These are phyloP conservation scores for Hyaloscypha hepaticicola DNA, from an alignment of 495 filamentous ascomycete species.

Conservation along the genomic window DNA sequence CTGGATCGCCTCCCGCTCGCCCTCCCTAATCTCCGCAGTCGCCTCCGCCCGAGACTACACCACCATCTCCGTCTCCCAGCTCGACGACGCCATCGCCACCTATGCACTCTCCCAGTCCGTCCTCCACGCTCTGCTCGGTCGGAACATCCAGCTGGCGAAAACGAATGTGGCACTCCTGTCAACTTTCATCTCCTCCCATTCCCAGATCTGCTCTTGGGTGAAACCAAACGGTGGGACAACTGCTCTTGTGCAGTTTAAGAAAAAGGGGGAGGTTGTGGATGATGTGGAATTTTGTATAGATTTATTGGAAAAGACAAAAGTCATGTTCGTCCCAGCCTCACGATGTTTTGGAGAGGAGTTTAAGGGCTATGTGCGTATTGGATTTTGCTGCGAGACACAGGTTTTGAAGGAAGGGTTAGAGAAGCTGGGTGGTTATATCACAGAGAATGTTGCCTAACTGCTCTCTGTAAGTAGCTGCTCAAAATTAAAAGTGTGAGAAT, in stretches of 20 bases:
- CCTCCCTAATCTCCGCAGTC: constrained; percentile 61
- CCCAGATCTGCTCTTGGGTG: constrained; percentile 64
- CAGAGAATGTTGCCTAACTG: constrained; percentile 35
- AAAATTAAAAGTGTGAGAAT: background rate
- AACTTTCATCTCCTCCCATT: constrained; percentile 63
- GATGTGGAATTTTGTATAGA: constrained; percentile 70
- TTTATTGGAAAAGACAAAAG: constrained; percentile 66
- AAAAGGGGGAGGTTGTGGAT: constrained; percentile 64
- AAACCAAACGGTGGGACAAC: constrained; percentile 83
- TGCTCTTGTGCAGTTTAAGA: constrained; percentile 71
- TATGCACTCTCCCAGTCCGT: constrained; percentile 66
- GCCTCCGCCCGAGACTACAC: constrained; percentile 76
- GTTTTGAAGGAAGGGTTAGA: constrained; percentile 67
- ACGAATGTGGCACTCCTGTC: constrained; percentile 69
- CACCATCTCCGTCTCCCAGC: constrained; percentile 77
- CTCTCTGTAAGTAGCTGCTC: background rate
- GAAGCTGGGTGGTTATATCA: constrained; percentile 61
- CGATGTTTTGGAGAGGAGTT: constrained; percentile 75
- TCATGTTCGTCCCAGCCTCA: constrained; percentile 78
- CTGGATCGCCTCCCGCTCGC: constrained; percentile 74
- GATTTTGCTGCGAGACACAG: constrained; percentile 72
- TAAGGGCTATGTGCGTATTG: constrained; percentile 74
- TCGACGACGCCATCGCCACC: constrained; percentile 78
- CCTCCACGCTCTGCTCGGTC: constrained; percentile 61
- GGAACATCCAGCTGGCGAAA: constrained; percentile 71